Evolutionary conservation across 179 eudicot species (phyloP).

Genomic region (Silene coronaria): DNA sequence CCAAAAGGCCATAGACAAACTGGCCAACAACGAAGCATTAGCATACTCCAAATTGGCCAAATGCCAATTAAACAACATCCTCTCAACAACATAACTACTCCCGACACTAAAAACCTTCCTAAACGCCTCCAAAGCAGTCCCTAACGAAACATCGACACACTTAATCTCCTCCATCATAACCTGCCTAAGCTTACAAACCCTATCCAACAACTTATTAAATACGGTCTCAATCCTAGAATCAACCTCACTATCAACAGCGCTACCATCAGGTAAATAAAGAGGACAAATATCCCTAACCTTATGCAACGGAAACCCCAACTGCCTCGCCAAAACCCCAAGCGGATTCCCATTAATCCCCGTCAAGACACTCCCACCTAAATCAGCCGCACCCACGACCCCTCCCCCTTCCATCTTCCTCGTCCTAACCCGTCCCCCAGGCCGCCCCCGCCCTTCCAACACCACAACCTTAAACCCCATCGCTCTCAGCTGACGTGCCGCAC

Average conservation of each 20-base stretch:
- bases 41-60: constrained; percentile 95
- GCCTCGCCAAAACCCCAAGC: constrained; percentile 83
- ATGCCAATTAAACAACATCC: constrained; percentile 95
- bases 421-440: constrained; percentile 83
- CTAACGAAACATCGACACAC: constrained; percentile 74
- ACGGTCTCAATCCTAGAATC: constrained; percentile 70
- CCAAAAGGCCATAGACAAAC: constrained; percentile 91
- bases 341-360: constrained; percentile 97
- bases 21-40: constrained; percentile 71
- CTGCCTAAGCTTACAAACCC: constrained; percentile 93
- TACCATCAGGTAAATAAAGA: constrained; percentile 76
- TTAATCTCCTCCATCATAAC: constrained; percentile 77
- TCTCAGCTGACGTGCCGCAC: constrained; percentile 70
- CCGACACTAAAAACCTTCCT: constrained; percentile 61
- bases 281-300: constrained; percentile 96
- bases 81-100: constrained; percentile 57
- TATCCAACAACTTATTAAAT: constrained; percentile 85
- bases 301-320: constrained; percentile 74
- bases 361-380: constrained; percentile 87
- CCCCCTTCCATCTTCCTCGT: constrained; percentile 50
- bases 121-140: constrained; percentile 81
- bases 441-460: constrained; percentile 59
- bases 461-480: constrained; percentile 80
- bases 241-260: constrained; percentile 51
- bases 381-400: constrained; percentile 54